Evolutionary conservation across 2,329 filamentous ascomycete genomes (phyloP).

Genomic region (Ascochyta koolunga): DNA sequence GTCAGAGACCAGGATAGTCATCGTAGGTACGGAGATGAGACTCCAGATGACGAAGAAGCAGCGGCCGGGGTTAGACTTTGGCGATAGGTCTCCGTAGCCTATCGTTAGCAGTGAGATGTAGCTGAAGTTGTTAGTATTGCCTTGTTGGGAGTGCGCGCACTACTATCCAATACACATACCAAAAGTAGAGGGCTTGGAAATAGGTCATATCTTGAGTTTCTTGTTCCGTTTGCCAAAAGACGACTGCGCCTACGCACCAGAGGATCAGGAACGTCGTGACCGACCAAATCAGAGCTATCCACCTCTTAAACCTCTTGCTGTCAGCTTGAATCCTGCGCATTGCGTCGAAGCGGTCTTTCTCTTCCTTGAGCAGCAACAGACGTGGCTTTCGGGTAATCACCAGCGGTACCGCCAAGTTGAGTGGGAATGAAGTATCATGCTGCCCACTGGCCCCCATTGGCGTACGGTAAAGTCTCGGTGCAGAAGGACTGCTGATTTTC

Average conservation of each 20-base stretch:
- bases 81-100: constrained; percentile 82
- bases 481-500: constrained; percentile 35
- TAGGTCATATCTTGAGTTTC: constrained; percentile 67
- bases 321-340: constrained; percentile 81
- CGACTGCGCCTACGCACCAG: constrained; percentile 79
- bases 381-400: constrained; percentile 47
- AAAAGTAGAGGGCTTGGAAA: constrained; percentile 84
- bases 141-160: neutral
- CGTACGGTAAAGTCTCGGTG: constrained; percentile 29
- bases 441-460: constrained; percentile 25
- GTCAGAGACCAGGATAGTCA: constrained; percentile 71
- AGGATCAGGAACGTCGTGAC: constrained; percentile 71
- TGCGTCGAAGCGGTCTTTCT: constrained; percentile 72
- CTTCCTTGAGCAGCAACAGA: constrained; percentile 62
- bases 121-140: neutral
- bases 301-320: constrained; percentile 70
- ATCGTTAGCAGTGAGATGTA: constrained; percentile 77
- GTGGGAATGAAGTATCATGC: constrained; percentile 5
- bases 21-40: constrained; percentile 81
- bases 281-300: constrained; percentile 75
- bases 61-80: constrained; percentile 76
- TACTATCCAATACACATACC: constrained; percentile 57
- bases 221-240: constrained; percentile 71
- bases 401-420: constrained; percentile 11
- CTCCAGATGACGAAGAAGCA: constrained; percentile 96